A percentile compares a stretch with the other conserved stretches of the same genome.
phyloP scores from a whole-genome alignment of 2,329 filamentous ascomycete species.

The Aspergillus sp. region DNA sequence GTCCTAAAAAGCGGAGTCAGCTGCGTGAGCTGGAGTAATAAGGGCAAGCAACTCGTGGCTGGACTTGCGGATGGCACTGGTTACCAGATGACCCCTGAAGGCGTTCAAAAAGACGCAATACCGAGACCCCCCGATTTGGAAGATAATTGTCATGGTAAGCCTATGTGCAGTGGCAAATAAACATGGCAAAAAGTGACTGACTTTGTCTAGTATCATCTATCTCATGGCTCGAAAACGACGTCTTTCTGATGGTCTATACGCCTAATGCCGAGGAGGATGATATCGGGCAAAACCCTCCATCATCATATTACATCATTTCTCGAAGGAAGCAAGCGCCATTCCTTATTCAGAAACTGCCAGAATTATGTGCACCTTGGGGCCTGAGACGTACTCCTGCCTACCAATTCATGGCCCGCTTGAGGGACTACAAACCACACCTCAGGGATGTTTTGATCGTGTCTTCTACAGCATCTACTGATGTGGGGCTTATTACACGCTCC shows the following conservation, averaged over 20 bases:
- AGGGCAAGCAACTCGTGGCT: slow-evolving; percentile 87
- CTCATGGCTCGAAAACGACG: slow-evolving; percentile 80
- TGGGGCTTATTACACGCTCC: slow-evolving; percentile 73
- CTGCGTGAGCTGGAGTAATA: slow-evolving; percentile 85
- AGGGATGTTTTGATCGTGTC: slow-evolving; percentile 77
- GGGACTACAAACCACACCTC: slow-evolving; percentile 73
- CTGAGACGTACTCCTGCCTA: slow-evolving; percentile 63
- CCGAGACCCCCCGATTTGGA: slow-evolving; percentile 68
- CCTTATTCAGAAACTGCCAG: slow-evolving; percentile 67
- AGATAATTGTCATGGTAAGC: slow-evolving; percentile 62
- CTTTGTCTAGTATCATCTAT: slow-evolving; percentile 63
- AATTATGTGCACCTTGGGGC: slow-evolving; percentile 70
- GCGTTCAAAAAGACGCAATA: slow-evolving; percentile 70
- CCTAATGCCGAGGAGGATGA: slow-evolving; percentile 52
- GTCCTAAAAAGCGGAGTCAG: slow-evolving; percentile 71
- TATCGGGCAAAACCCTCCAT: slow-evolving; percentile 51
- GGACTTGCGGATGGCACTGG: slow-evolving; percentile 77
- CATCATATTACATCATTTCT: slow-evolving; percentile 74
- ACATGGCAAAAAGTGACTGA: slow-evolving; percentile 3
- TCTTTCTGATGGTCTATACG: slow-evolving; percentile 78
- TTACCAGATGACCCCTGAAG: slow-evolving; percentile 78
- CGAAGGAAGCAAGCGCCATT: slow-evolving; percentile 60
- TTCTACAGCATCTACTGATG: slow-evolving; percentile 73
- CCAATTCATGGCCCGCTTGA: slow-evolving; percentile 72
- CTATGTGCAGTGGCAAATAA: not conserved